phyloP scores from a whole-genome alignment of 345 rosid species.

The Gynandropsis gynandra region DNA sequence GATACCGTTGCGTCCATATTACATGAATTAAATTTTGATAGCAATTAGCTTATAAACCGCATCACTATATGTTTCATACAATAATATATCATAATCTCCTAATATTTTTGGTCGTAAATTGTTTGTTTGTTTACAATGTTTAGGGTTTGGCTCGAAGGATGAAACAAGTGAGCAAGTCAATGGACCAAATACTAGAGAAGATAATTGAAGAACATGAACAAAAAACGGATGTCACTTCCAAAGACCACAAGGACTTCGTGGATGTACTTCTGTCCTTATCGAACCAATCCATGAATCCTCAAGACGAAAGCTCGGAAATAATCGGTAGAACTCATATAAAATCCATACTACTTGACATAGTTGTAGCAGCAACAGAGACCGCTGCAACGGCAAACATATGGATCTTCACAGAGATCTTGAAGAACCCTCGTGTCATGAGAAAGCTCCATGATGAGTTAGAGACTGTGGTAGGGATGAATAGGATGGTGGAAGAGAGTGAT shows the following conservation, averaged over 20 bases:
- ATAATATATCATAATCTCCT: no score
- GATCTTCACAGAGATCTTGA: constrained; percentile 26
- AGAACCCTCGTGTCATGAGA: constrained; percentile 14
- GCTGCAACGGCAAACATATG: constrained; percentile 18
- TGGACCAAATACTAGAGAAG: no score
- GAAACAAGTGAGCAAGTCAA: no score
- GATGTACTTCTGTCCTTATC: constrained; percentile 21
- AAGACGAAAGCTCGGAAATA: not conserved
- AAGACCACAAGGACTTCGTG: constrained; percentile 17
- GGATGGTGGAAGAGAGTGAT: constrained; percentile 22
- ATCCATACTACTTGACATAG: constrained; percentile 27
- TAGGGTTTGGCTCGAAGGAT: no score
- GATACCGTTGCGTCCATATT: no score
- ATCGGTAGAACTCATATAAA: constrained; percentile 22
- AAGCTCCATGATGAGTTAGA: constrained; percentile 17
- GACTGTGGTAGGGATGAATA: constrained; percentile 17
- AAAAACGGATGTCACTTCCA: no score
- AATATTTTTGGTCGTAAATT: no score
- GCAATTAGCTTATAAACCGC: no score
- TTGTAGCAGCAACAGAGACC: constrained; percentile 18
- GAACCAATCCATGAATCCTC: not conserved
- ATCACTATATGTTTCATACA: no score
- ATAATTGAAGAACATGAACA: no score
- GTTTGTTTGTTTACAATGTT: no score
- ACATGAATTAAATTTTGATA: no score